Percentiles rank a stretch among this genome's conserved stretches.
Conservation (phyloP, 2,329 filamentous ascomycete species). For the Hymenoscyphus albidus region DNA sequence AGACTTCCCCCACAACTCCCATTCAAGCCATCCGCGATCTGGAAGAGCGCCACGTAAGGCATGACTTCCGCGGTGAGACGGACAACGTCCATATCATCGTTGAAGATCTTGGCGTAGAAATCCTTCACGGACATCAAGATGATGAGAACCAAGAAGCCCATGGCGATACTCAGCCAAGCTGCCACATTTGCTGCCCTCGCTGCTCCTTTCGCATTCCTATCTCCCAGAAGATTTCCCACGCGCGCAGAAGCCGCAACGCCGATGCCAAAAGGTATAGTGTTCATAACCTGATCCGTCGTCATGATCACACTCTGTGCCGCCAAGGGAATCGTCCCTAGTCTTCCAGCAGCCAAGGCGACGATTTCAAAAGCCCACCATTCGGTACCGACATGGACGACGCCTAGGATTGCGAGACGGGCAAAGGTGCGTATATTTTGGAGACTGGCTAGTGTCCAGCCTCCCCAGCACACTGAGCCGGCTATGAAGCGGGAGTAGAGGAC, state of each 20-base stretch:
- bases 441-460: constrained; percentile 63
- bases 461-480: constrained; percentile 73
- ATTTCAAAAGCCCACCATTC: constrained; percentile 97
- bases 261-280: constrained; percentile 81
- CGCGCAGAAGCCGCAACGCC: constrained; percentile 76
- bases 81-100: constrained; percentile 70
- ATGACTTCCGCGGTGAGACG: constrained; percentile 71
- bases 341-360: constrained; percentile 76
- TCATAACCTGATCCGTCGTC: constrained; percentile 77
- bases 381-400: constrained; percentile 78
- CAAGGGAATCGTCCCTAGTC: constrained; percentile 72
- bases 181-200: constrained; percentile 70
- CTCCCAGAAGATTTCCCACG: constrained; percentile 76
- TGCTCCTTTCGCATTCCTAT: constrained; percentile 61
- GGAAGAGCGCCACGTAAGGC: constrained; percentile 83
- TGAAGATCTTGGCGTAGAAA: constrained; percentile 75
- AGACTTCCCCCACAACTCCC: constrained; percentile 78
- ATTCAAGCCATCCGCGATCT: constrained; percentile 85
- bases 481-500: constrained; percentile 70
- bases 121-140: constrained; percentile 68
- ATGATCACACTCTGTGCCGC: constrained; percentile 86
- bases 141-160: constrained; percentile 64
- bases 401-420: constrained; percentile 68
- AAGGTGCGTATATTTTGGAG: constrained; percentile 68
- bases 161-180: constrained; percentile 66